Evolutionary conservation across 768 basidiomycete species (phyloP).

Genomic region (Trametes maxima): DNA sequence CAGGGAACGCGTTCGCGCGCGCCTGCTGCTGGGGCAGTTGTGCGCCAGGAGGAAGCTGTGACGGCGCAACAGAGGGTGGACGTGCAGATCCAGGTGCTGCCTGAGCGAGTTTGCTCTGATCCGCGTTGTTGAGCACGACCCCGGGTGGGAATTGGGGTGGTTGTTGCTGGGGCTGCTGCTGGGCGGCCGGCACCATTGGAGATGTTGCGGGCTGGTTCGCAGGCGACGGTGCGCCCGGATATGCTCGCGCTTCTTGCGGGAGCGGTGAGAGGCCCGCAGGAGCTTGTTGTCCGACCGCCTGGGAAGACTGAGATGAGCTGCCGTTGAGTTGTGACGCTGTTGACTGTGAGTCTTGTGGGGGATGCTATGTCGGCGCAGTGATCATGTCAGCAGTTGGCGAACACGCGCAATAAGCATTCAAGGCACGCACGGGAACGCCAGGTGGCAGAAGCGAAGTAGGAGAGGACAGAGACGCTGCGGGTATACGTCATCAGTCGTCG

Average conservation of each 20-base stretch:
- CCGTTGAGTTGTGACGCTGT: conserved; percentile 39
- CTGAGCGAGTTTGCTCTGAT: conserved; percentile 27
- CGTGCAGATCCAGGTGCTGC: conserved; percentile 39
- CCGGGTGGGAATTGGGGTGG: conserved; percentile 68
- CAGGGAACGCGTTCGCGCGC: conserved; percentile 64
- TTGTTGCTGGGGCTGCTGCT: conserved; percentile 32
- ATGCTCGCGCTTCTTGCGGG: conserved; percentile 52
- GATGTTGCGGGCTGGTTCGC: conserved; percentile 27
- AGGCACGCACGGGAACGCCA: conserved; percentile 19
- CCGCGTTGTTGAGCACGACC: conserved; percentile 49
- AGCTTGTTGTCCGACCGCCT: conserved; percentile 12
- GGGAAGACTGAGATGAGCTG: conserved; percentile 31
- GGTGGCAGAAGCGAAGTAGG: conserved; percentile 22
- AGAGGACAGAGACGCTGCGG: conserved; percentile 42
- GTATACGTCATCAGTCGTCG: conserved; percentile 32
- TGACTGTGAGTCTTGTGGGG: conserved; percentile 42
- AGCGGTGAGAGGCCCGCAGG: conserved; percentile 45
- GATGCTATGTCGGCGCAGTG: conserved; percentile 34
- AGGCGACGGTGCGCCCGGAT: conserved; percentile 18
- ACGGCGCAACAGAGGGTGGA: conserved; percentile 54
- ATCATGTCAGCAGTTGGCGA: neutral
- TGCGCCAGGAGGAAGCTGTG: conserved; percentile 38
- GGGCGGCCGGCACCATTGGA: conserved; percentile 30
- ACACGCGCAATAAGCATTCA: conserved; percentile 21
- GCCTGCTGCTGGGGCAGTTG: conserved; percentile 43